Evolutionary conservation across 495 filamentous ascomycete genomes (phyloP).

Genomic region (Neurospora terricola): DNA sequence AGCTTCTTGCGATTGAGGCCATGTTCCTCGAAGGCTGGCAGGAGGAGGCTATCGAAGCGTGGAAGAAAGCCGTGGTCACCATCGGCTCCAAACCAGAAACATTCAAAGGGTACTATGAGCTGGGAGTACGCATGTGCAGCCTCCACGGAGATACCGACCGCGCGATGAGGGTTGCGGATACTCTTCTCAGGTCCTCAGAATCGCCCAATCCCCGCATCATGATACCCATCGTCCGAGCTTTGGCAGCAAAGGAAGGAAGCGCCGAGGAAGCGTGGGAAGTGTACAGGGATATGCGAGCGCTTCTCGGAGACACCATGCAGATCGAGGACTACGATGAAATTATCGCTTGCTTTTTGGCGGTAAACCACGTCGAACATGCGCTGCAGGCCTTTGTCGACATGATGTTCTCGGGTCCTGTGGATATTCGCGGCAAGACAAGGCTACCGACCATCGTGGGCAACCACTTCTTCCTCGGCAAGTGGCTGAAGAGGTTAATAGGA

Average conservation of each 20-base stretch:
- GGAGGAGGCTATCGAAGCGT: conserved; percentile 50
- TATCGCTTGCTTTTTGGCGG: conserved; percentile 50
- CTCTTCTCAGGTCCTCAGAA: conserved; percentile 42
- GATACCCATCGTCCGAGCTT: conserved; percentile 53
- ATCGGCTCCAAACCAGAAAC: conserved; percentile 43
- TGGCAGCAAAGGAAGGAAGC: conserved; percentile 20
- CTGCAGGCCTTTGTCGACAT: conserved; percentile 73
- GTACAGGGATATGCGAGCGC: conserved; percentile 52
- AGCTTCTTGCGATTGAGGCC: conserved; percentile 54
- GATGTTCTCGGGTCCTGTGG: conserved; percentile 56
- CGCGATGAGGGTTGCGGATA: conserved; percentile 53
- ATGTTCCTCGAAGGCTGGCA: conserved; percentile 50
- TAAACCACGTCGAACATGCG: conserved; percentile 49
- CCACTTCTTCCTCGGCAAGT: conserved; percentile 71
- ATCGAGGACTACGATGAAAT: conserved; percentile 69
- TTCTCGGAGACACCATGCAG: conserved; percentile 50
- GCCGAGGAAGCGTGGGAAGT: conserved; percentile 53
- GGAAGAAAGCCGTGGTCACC: conserved; percentile 47
- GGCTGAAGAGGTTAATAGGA: conserved; percentile 71
- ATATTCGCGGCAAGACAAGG: conserved; percentile 29
- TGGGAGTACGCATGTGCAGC: conserved; percentile 60
- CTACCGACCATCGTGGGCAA: conserved; percentile 57
- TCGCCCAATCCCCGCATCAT: conserved; percentile 47
- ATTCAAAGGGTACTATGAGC: conserved; percentile 50
- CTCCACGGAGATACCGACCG: conserved; percentile 48